Evolutionary conservation across 2,329 filamentous ascomycete genomes (phyloP).

Genomic region (Alternaria sp.): DNA sequence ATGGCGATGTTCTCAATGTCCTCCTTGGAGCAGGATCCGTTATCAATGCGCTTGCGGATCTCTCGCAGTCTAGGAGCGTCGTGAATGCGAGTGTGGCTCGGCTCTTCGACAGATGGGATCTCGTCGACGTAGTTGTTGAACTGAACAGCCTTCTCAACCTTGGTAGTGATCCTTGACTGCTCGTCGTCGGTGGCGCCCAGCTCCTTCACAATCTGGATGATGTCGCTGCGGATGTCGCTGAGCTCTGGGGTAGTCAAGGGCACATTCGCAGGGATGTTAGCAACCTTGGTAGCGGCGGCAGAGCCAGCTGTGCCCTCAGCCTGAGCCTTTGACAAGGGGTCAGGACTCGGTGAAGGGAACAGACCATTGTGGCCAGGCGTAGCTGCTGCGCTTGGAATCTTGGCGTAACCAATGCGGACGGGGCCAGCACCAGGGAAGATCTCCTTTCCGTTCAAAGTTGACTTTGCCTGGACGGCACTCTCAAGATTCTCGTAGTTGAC

Average conservation of each 20-base stretch:
- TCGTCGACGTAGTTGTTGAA: conserved; percentile 77
- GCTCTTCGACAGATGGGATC: conserved; percentile 87
- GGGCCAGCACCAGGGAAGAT: conserved; percentile 97
- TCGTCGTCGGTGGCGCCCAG: conserved; percentile 88
- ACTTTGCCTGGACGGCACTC: conserved; percentile 87
- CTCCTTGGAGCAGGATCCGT: conserved; percentile 80
- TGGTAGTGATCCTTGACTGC: conserved; percentile 71
- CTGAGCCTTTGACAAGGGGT: conserved; percentile 70
- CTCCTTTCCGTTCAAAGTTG: conserved; percentile 90
- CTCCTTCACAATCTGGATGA: conserved; percentile 83
- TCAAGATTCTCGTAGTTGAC: conserved; percentile 95
- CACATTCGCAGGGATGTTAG: conserved; percentile 52
- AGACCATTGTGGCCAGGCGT: conserved; percentile 87
- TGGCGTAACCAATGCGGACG: conserved; percentile 95
- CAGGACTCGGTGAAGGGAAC: conserved; percentile 90
- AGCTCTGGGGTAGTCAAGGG: conserved; percentile 75
- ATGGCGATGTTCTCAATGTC: conserved; percentile 93
- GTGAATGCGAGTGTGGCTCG: conserved; percentile 85
- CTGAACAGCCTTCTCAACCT: conserved; percentile 77
- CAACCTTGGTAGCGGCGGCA: conserved; percentile 39
- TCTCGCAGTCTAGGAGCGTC: conserved; percentile 94
- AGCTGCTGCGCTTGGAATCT: conserved; percentile 85
- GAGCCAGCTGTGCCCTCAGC: conserved; percentile 47
- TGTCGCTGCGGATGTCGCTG: conserved; percentile 79
- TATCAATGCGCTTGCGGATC: conserved; percentile 97